A percentile compares a stretch with the other conserved stretches of the same genome.
Conservation (phyloP, 441 rosid genomes). For the Viola pubescens region DNA sequence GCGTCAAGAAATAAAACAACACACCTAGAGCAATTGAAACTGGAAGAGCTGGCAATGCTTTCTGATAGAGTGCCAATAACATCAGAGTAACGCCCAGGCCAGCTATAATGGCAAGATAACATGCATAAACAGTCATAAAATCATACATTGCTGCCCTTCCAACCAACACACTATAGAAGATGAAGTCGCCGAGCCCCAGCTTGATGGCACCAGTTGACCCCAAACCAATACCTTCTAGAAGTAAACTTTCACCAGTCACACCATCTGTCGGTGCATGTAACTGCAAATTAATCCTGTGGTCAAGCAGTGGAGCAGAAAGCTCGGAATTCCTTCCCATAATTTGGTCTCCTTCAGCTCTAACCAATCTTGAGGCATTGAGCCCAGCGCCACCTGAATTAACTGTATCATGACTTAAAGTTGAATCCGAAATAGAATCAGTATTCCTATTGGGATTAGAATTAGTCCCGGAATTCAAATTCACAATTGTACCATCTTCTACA, state of each 20-base stretch:
- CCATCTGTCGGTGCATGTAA: constrained; percentile 20
- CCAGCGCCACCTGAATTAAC: constrained; percentile 15
- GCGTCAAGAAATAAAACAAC: constrained; percentile 64
- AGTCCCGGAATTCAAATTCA: constrained; percentile 13
- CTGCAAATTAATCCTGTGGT: constrained; percentile 25
- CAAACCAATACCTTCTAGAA: constrained; percentile 73
- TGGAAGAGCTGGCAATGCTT: constrained; percentile 87
- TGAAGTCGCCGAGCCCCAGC: constrained; percentile 85
- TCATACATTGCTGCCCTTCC: constrained; percentile 94
- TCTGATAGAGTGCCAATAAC: constrained; percentile 74
- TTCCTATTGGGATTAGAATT: constrained; percentile 9
- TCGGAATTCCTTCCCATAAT: constrained; percentile 30
- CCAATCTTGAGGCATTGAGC: constrained; percentile 21
- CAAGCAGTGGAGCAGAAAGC: constrained; percentile 58
- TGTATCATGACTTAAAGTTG: constrained; percentile 15
- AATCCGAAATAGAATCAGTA: constrained; percentile 12
- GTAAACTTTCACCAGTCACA: constrained; percentile 30
- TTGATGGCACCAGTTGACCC: constrained; percentile 86
- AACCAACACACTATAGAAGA: constrained; percentile 84
- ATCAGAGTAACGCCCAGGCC: constrained; percentile 74
- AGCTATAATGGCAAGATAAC: constrained; percentile 84
- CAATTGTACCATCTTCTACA: constrained; percentile 18
- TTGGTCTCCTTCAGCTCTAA: constrained; percentile 34
- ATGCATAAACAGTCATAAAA: constrained; percentile 85
- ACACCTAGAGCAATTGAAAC: constrained; percentile 77